Evolutionary conservation across 169 alveolate genomes (phyloP).

Genomic region (Plasmodium chabaudi): DNA sequence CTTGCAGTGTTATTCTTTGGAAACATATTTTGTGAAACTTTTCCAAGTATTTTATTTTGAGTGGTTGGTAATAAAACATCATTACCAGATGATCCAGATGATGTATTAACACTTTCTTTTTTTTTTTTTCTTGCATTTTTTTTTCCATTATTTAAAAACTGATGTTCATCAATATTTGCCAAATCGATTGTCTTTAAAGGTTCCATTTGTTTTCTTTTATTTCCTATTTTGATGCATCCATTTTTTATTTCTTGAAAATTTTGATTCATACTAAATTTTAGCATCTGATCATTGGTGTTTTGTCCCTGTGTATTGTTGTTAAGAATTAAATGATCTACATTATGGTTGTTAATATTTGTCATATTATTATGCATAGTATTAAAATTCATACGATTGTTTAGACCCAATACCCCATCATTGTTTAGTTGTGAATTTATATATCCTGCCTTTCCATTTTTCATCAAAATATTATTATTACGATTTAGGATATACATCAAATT

Average conservation of each 20-base stretch:
- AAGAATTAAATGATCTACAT: neutral
- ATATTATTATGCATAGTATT: neutral
- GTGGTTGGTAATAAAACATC: neutral
- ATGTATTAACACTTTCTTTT: constrained; percentile 14
- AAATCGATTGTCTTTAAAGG: neutral
- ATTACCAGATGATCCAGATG: constrained; percentile 33
- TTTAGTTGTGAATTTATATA: neutral
- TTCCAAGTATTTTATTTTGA: neutral
- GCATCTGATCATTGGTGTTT: neutral
- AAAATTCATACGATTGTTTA: neutral
- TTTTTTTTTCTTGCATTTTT: constrained; percentile 49
- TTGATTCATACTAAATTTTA: constrained; percentile 13
- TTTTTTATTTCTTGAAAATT: constrained; percentile 12
- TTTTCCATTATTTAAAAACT: neutral
- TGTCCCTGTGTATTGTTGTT: neutral
- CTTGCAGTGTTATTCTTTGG: no score
- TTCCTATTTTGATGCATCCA: neutral
- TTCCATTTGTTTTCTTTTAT: constrained; percentile 39
- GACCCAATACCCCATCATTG: neutral
- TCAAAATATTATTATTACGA: neutral
- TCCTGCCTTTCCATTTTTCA: constrained; percentile 4
- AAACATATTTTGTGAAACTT: no score
- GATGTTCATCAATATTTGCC: neutral
- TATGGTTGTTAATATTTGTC: neutral
- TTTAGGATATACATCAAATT: constrained; percentile 7